These are phyloP conservation scores for Simplicillium sp. DNA, from an alignment of 2,329 filamentous ascomycete species.

Conservation along the genomic window DNA sequence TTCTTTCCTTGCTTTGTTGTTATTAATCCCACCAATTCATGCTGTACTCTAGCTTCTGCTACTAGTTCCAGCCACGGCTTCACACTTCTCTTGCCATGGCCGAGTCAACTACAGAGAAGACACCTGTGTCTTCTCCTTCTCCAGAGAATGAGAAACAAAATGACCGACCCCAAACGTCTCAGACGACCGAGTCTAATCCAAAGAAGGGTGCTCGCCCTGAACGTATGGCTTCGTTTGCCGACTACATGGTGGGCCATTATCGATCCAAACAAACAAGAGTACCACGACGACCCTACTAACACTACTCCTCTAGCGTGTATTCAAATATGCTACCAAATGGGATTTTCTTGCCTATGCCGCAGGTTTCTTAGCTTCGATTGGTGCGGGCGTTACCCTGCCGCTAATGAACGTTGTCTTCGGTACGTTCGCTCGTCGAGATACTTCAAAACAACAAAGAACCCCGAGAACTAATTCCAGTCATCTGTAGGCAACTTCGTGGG, in stretches of 20 bases:
- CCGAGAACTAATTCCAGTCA: neutral
- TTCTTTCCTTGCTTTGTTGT: too few species aligned
- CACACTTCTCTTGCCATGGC: neutral
- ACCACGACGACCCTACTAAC: constrained; percentile 6
- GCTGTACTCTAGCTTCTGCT: too few species aligned
- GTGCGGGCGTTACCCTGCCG: constrained; percentile 44
- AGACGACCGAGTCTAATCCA: neutral
- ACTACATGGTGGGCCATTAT: constrained; percentile 22
- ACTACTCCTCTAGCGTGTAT: constrained; percentile 31
- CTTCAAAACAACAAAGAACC: constrained; percentile 4
- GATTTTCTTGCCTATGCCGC: constrained; percentile 38
- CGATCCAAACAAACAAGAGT: neutral
- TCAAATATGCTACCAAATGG: constrained; percentile 43
- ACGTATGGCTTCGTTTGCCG: constrained; percentile 28
- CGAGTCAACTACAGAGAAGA: neutral
- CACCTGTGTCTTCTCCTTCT: neutral
- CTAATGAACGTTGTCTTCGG: constrained; percentile 52
- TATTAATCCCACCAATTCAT: too few species aligned
- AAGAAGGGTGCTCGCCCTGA: constrained; percentile 23
- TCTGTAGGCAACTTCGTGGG: constrained; percentile 31
- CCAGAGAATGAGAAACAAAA: neutral
- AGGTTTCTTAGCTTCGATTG: constrained; percentile 38
- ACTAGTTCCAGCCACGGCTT: too few species aligned
- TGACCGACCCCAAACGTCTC: neutral
- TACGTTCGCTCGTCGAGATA: constrained; percentile 9